Base-by-base conservation (phyloP, 352 stramenopile genomes). In the Phytopythium kandeliae region DNA sequence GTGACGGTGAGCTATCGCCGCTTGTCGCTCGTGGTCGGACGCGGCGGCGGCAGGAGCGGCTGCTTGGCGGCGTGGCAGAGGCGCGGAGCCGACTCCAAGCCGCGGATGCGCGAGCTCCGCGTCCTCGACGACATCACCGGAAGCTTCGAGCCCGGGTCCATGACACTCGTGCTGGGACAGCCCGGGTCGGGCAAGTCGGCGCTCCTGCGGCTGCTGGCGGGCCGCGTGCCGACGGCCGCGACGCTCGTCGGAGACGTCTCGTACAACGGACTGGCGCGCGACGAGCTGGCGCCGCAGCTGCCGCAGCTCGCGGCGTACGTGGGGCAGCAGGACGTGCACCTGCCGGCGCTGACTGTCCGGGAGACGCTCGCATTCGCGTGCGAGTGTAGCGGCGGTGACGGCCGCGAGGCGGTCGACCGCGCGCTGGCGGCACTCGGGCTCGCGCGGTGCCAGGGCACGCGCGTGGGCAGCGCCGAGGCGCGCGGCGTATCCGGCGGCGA, bases 331-430 rank as follows among this genome's bases (percentile, higher is more conserved):
- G 89, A 98, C 64, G 22, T 48, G 35, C 69, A 78, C 40, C 65
- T 67, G 37, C 51, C 68, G 19, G 62, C 52, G 30, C 62, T 80
- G 1, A 80, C 70, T 10, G 70, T 80, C 11, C 58, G 69, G 42
- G 70, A 98, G 62, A 98, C 89, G 11, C 78, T 97, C 24, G 62
- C 66, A 35, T 97, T 98, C 60, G 79, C 92, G 9, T 17, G 21
- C n/a, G 35, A 71, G 21, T 95, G 80, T 58, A 85, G 84, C 19
- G 7, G 36, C 19, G 89, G n/a, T 87, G 73, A 41, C 60, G 63
- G 1, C 47, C 42, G 0, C 66, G 17, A 15, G 4, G 15, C 15
- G 3, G 15, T 40, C 35, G 35, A 40, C 35, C 5, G 1, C 36
- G 36, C 6, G 8, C 17, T 31, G 19, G 24, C 13, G 15, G 19